phyloP scores from a whole-genome alignment of 257 asterid species.

The Solanum gandarillasii region DNA sequence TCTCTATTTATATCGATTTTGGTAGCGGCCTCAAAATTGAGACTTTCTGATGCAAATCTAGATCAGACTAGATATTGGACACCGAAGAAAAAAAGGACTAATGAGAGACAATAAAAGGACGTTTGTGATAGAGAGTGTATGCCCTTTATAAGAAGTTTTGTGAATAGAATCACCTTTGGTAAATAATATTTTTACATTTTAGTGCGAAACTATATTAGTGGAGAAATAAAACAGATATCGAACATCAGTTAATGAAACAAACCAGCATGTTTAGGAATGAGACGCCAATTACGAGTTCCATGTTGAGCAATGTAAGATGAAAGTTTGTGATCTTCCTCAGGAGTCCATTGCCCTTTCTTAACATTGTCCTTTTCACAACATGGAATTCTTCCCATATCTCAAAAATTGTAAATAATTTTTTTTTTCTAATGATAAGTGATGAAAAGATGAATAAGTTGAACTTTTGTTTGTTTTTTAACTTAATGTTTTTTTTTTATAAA shows the following conservation, averaged over 20 bases:
- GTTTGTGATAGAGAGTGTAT: not conserved
- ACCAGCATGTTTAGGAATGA: slow-evolving; percentile 96
- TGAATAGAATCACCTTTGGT: too few relatives aligned
- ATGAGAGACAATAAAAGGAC: not conserved
- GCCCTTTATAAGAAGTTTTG: not conserved
- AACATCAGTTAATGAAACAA: not conserved
- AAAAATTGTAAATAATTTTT: not conserved
- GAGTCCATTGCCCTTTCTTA: slow-evolving; percentile 93
- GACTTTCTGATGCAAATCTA: not conserved
- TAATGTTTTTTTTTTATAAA: not conserved
- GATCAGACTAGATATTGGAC: not conserved
- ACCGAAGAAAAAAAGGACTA: not conserved
- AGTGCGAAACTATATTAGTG: accelerated
- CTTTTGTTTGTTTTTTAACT: not conserved
- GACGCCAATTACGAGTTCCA: slow-evolving; percentile 96
- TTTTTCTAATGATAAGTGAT: not conserved
- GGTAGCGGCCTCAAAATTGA: not conserved
- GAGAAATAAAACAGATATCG: accelerated
- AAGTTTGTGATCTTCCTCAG: slow-evolving; percentile 92
- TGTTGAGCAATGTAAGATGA: slow-evolving; percentile 91
- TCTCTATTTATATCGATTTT: not conserved
- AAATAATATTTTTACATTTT: not conserved
- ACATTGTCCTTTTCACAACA: slow-evolving; percentile 93
- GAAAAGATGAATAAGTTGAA: not conserved
- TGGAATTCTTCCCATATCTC: slow-evolving; percentile 67